Base-by-base conservation (phyloP, 108 stramenopile species). In the Craspedostauros australis region DNA sequence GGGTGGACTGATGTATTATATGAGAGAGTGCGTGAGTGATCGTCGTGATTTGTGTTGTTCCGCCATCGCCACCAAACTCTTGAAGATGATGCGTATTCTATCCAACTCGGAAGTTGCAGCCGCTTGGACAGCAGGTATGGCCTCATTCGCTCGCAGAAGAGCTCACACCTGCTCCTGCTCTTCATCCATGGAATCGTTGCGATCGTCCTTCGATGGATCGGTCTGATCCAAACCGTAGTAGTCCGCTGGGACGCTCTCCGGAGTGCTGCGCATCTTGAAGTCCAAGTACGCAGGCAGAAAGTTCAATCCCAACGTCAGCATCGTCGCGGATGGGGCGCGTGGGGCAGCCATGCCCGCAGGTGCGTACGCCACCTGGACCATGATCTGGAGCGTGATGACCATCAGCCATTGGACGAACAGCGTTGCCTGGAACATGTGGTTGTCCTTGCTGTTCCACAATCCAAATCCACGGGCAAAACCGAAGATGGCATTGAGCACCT, bases 281-380 rank as follows among this genome's bases (percentile, higher is more conserved):
- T 66, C 65, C 8, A 66, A 27, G 57, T 38, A 66, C 12, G 57
- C 56, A 37, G 65, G 65, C 65, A 66, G 58, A 49, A 66, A 14
- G 21, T 39, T 46, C 1, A 59, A 4, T 4, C 50, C 65, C 19
- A 66, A 40, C 6, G n/a, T n/a, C n/a, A n/a, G n/a, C n/a, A n/a
- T n/a, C n/a, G n/a, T n/a, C n/a, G n/a, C n/a, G n/a, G n/a, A n/a
- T n/a, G n/a, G n/a, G n/a, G n/a, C n/a, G n/a, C n/a, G n/a, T n/a
- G n/a, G n/a, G n/a, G n/a, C n/a, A n/a, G n/a, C n/a, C n/a, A n/a
- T n/a, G n/a, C n/a, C n/a, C n/a, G n/a, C n/a, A n/a, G n/a, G n/a
- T n/a, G n/a, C n/a, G n/a, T n/a, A n/a, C n/a, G n/a, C n/a, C n/a
- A 54, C 22, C 42, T 54, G 54, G 20, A 26, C 40, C 5, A 54